Evolutionary conservation across 1,284 basidiomycete species (phyloP).

Genomic region (Blastosporella zonata): DNA sequence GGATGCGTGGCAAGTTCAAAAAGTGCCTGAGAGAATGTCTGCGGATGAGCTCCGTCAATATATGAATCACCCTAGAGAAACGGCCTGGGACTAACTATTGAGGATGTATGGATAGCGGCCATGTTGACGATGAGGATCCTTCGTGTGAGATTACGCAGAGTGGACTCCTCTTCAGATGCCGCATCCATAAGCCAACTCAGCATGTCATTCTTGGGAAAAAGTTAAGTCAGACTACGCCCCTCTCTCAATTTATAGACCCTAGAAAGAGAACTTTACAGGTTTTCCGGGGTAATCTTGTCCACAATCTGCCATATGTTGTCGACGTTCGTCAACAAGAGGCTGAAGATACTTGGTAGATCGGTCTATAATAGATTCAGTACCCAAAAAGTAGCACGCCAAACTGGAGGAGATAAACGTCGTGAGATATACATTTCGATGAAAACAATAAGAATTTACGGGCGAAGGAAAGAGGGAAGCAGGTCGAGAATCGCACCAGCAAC

Average conservation of each 20-base stretch:
- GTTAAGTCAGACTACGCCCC: neutral
- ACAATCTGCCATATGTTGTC: constrained; percentile 31
- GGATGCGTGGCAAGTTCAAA: constrained; percentile 39
- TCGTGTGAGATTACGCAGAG: constrained; percentile 19
- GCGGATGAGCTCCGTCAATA: neutral
- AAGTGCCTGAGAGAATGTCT: constrained; percentile 23
- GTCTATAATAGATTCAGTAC: constrained; percentile 20
- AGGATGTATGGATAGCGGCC: constrained; percentile 22
- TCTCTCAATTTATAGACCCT: constrained; percentile 4
- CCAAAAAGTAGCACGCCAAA: constrained; percentile 2
- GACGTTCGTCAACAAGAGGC: constrained; percentile 41
- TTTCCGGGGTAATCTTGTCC: constrained; percentile 32
- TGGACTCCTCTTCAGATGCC: constrained; percentile 20
- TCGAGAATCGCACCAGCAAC: constrained; percentile 24
- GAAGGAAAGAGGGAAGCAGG: constrained; percentile 35
- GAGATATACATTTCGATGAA: constrained; percentile 27
- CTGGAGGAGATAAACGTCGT: constrained; percentile 1
- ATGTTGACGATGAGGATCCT: constrained; percentile 22
- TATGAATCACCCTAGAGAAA: neutral
- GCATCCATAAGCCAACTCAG: constrained; percentile 30
- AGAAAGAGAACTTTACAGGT: constrained; percentile 21
- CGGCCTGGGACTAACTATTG: constrained; percentile 13
- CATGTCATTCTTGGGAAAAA: constrained; percentile 25
- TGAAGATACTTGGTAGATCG: constrained; percentile 26
- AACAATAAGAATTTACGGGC: constrained; percentile 28